Conservation (phyloP, 1,139 yeast genomes). For the Geotrichum histeridarum region DNA sequence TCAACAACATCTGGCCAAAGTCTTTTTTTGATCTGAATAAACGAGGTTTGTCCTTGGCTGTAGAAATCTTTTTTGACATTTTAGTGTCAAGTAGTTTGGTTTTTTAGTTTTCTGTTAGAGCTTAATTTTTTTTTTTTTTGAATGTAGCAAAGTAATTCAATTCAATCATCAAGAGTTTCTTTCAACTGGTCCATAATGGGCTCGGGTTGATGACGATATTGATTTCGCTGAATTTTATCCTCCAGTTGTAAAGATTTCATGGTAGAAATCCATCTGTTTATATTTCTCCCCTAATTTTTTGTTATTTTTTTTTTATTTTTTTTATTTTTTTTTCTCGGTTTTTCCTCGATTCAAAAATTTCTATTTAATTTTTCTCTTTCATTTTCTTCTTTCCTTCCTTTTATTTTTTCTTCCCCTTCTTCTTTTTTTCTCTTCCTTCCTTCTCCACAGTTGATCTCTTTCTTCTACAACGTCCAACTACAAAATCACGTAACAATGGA, state of each 20-base stretch:
- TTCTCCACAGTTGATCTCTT: background rate
- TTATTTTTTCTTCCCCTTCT: background rate
- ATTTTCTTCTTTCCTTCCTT: background rate
- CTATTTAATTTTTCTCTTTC: conserved; percentile 1
- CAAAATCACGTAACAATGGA: conserved; percentile 46
- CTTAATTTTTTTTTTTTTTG: too few relatives aligned
- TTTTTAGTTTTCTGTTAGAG: too few relatives aligned
- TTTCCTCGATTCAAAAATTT: background rate
- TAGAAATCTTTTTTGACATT: too few relatives aligned
- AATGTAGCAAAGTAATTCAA: too few relatives aligned
- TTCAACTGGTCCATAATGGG: too few relatives aligned
- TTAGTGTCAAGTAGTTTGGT: too few relatives aligned
- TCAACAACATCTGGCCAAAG: too few relatives aligned
- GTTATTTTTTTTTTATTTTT: background rate
- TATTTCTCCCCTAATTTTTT: background rate
- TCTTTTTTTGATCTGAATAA: too few relatives aligned
- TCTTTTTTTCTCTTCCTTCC: background rate
- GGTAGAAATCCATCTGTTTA: background rate
- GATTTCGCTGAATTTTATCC: too few relatives aligned
- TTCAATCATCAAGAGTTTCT: too few relatives aligned
- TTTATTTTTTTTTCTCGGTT: background rate
- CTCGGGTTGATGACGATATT: too few relatives aligned
- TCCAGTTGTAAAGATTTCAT: background rate
- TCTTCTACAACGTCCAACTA: background rate
- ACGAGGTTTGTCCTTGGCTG: too few relatives aligned